phyloP scores from a whole-genome alignment of 2,329 filamentous ascomycete genomes.

The Calonectria honghensis region DNA sequence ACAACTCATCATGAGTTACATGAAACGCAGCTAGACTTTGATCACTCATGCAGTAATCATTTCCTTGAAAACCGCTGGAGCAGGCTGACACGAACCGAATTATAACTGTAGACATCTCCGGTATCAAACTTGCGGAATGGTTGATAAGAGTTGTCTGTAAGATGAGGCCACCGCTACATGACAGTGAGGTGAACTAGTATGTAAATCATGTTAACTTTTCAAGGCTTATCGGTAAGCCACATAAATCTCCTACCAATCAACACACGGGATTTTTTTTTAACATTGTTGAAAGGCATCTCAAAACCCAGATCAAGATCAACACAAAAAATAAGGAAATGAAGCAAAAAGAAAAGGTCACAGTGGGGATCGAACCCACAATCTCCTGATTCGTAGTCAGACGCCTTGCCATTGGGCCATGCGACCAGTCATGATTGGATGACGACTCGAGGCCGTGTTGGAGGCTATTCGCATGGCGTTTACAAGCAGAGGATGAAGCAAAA shows the following conservation, averaged over 20 bases:
- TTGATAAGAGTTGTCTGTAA: neutral
- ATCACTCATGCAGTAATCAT: neutral
- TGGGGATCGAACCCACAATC: constrained; percentile 59
- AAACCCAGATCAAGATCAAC: neutral
- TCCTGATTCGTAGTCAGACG: constrained; percentile 60
- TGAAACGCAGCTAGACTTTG: neutral
- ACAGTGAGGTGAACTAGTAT: neutral
- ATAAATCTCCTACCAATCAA: neutral
- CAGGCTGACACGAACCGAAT: neutral
- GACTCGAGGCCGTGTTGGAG: too few relatives aligned
- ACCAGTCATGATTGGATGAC: neutral
- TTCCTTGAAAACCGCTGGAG: neutral
- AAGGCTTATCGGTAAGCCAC: neutral
- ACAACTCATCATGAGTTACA: neutral
- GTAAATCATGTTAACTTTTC: neutral
- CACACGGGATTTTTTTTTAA: too few relatives aligned
- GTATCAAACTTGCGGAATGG: neutral
- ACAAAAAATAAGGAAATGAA: neutral
- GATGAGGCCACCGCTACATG: neutral
- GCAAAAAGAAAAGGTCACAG: constrained; percentile 21
- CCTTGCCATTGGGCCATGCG: constrained; percentile 52
- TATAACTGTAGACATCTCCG: neutral
- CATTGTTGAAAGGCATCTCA: neutral
- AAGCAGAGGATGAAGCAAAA: neutral
- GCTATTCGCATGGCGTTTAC: too few relatives aligned